Evolutionary conservation across 805 yeast genomes (phyloP), one percentile per base, ranked within the genome.

Genomic region (Yamadazyma tumulicola): DNA sequence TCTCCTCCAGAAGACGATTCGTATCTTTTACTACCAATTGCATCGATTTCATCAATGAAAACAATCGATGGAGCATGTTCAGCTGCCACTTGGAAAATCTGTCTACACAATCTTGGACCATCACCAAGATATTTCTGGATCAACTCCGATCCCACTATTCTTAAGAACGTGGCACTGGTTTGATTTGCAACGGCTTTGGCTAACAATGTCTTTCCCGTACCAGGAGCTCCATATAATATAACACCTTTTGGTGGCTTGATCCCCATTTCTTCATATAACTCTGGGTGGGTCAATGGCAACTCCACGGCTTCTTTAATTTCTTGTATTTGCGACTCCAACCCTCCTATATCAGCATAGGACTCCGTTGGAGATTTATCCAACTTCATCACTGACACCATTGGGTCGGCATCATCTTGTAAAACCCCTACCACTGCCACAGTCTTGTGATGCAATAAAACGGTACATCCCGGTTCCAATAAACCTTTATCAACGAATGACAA

Each of bases 171-270:
- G 2, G 97, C 97, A 43, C 93, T 81, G 1, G 98, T 93, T 55
- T 93, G 97, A 61, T 93, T 91, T 3, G 98, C 98, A 31, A 93
- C 98, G 0, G 98, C 98, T 61, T 89, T 91, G 10, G 97, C 97
- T 48, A 91, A 72, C 39, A 91, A 68, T 1, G 97, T 91, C 61
- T 91, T 91, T 51, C 97, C 97, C 3, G 97, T 91, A 62, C 97
- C 97, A 22, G 97, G 97, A 0, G 97, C 94, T 54, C 97, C 97
- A 57, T 91, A 91, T 39, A 91, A 71, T 49, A 91, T 89, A 34
- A 91, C 97, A 67, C 97, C 97, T 67, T 91, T 91, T 34, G 97
- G 97, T 9, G 97, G 97, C 55, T 89, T 88, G 53, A 91, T 91
- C 51, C 97, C 97, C 97, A 91, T 89, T 61, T 89, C 97, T 66